Evolutionary conservation across 176 grass and related monocot species (phyloP), one percentile per base, ranked within the genome.

Genomic region (Oryza longistaminata): DNA sequence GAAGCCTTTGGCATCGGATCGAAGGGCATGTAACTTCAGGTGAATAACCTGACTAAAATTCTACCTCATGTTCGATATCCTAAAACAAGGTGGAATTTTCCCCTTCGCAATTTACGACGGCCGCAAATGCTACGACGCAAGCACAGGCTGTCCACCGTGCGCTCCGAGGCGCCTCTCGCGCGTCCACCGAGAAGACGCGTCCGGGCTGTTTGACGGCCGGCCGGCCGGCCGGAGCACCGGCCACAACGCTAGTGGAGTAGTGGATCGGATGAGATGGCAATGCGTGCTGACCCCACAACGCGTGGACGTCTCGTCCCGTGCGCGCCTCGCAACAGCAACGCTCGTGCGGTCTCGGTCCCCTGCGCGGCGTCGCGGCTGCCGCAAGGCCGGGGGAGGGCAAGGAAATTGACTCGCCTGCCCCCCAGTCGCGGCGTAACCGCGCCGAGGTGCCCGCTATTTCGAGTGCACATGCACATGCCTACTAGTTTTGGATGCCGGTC

Each of bases 111-210:
- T 75, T 37, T 66, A 83, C 76, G 5, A 45, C 64, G 11, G 34
- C 24, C 14, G 79, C 66, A 52, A 45, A 61, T 4, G 39, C 74
- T 5, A 22, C 75, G 52, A 64, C 33, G 71, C 53, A 8, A 6
- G 2, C 83, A 90, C 80, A 90, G 79, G 19, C 84, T 90, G 84
- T 74, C 80, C 68, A 7, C 60, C 79, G 79, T 68, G 73, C 45
- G 5, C 1, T 0, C 60, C 88, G 79, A 90, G 88, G 84, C 61
- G 68, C 79, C 79, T 87, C 88, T 80, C 17, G 79, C 79, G 37
- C 80, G 37, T 4, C 48, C 8, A 61, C 80, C 88, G 29, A 83
- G 84, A 44, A 39, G 74, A 68, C 84, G 74, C 84, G 88, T 37
- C 73, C 44, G 22, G 6, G 44, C 66, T 82, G 21, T 68, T 86